phyloP scores from a whole-genome alignment of 371 early-diverging fungal species.

The Syncephalastrum contaminatum region DNA sequence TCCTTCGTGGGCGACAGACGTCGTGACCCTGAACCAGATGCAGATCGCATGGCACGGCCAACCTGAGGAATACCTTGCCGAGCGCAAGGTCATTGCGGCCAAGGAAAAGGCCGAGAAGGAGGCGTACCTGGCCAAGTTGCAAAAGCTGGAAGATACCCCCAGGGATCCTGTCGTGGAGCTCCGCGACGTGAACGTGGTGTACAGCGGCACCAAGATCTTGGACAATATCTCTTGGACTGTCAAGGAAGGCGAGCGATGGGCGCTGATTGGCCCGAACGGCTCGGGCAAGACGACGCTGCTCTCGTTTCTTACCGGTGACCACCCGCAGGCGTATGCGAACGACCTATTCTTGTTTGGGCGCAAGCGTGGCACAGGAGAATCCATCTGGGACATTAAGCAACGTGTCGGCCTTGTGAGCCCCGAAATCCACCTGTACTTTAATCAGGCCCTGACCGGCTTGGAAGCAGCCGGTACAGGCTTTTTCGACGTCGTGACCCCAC shows the following conservation, averaged over 20 bases:
- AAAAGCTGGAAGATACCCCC: background rate
- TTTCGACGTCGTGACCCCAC: conserved; percentile 43
- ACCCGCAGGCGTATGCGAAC: conserved; percentile 67
- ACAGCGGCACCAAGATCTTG: conserved; percentile 44
- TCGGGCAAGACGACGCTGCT: conserved; percentile 65
- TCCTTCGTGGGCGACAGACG: conserved; percentile 58
- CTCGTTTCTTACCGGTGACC: conserved; percentile 61
- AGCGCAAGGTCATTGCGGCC: background rate
- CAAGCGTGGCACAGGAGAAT: conserved; percentile 54
- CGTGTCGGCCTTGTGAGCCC: conserved; percentile 53
- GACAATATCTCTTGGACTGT: conserved; percentile 53
- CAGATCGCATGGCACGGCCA: conserved; percentile 24
- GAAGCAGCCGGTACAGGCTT: conserved; percentile 50
- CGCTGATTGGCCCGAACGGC: conserved; percentile 55
- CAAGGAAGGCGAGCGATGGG: conserved; percentile 56
- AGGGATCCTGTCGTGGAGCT: conserved; percentile 40
- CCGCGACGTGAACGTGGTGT: conserved; percentile 46
- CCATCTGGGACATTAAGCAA: conserved; percentile 60
- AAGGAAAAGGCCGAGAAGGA: conserved; percentile 13
- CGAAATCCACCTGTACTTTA: conserved; percentile 60
- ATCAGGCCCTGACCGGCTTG: conserved; percentile 35
- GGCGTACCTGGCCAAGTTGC: conserved; percentile 1
- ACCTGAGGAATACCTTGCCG: conserved; percentile 24
- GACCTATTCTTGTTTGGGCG: conserved; percentile 55
- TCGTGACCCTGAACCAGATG: conserved; percentile 39